Evolutionary conservation across 805 yeast genomes (phyloP).

Genomic region (Yarrowia hollandica): DNA sequence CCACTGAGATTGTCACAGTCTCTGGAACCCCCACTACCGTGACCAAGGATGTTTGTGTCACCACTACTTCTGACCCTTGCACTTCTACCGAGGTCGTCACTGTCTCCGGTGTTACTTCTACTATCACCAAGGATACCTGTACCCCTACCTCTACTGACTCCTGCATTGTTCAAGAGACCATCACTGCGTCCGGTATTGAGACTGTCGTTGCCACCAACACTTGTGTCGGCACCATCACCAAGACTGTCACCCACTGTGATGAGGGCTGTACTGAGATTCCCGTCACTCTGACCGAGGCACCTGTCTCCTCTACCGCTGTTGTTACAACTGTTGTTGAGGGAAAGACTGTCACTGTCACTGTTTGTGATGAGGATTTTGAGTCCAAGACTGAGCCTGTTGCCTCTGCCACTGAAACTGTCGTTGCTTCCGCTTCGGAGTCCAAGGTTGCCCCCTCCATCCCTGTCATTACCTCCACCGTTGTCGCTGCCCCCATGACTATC

Average conservation of each 20-base stretch:
- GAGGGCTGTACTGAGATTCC: not conserved
- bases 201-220: not conserved
- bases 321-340: conserved; percentile 13
- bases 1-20: not conserved
- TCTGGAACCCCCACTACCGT: not conserved
- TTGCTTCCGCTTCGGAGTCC: not conserved
- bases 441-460: not conserved
- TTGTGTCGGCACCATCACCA: conserved; percentile 13
- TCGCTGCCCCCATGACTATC: not conserved
- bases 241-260: conserved; percentile 18
- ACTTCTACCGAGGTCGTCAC: not conserved
- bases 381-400: not conserved
- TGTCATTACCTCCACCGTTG: not conserved
- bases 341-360: conserved; percentile 21
- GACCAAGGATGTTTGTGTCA: not conserved
- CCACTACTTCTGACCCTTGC: not conserved
- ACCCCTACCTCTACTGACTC: not conserved
- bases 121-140: not conserved
- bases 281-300: conserved; percentile 17
- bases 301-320: not conserved
- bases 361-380: conserved; percentile 11
- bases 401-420: not conserved
- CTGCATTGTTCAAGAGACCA: not conserved
- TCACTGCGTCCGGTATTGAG: not conserved
- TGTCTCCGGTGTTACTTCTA: not conserved